Percentiles rank a stretch among this genome's conserved stretches.
phyloP scores from a whole-genome alignment of 768 basidiomycete species.

The Pulveroboletus ravenelii region DNA sequence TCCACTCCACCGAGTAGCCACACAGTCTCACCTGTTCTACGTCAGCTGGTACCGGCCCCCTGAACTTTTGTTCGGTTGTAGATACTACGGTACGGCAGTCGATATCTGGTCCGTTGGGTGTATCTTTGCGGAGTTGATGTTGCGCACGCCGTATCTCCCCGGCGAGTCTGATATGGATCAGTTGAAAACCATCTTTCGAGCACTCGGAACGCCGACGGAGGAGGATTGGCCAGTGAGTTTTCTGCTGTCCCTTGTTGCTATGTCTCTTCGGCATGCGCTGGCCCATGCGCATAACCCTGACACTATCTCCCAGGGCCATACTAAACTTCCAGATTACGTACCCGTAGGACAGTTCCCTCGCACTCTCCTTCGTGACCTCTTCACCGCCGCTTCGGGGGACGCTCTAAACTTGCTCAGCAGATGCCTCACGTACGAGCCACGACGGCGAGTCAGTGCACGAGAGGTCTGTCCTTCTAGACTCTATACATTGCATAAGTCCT shows the following conservation, averaged over 20 bases:
- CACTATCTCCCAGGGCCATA: slow-evolving; percentile 64
- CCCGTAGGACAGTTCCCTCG: slow-evolving; percentile 83
- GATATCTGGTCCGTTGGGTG: slow-evolving; percentile 98
- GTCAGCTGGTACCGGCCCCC: slow-evolving; percentile 97
- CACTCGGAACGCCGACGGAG: slow-evolving; percentile 93
- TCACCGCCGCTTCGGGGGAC: slow-evolving; percentile 86
- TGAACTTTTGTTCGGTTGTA: slow-evolving; percentile 85
- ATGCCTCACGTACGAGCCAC: slow-evolving; percentile 83
- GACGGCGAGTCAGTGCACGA: slow-evolving; percentile 70
- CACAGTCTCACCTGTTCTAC: background rate
- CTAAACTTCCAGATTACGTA: slow-evolving; percentile 85
- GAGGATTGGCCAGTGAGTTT: slow-evolving; percentile 90
- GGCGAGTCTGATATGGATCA: slow-evolving; percentile 98
- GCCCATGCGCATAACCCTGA: background rate
- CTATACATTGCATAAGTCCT: too few species aligned
- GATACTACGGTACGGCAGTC: slow-evolving; percentile 88
- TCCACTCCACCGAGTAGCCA: slow-evolving; percentile 1
- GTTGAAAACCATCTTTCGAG: slow-evolving; percentile 88
- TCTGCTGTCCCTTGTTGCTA: background rate
- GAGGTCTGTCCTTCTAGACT: slow-evolving; percentile 49
- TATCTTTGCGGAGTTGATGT: slow-evolving; percentile 96
- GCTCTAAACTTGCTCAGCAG: slow-evolving; percentile 77
- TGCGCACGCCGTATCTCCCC: slow-evolving; percentile 91
- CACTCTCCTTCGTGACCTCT: slow-evolving; percentile 76
- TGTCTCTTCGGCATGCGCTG: background rate